Conservation (phyloP, 1,284 basidiomycete genomes). For the Acaromyces ingoldii region DNA sequence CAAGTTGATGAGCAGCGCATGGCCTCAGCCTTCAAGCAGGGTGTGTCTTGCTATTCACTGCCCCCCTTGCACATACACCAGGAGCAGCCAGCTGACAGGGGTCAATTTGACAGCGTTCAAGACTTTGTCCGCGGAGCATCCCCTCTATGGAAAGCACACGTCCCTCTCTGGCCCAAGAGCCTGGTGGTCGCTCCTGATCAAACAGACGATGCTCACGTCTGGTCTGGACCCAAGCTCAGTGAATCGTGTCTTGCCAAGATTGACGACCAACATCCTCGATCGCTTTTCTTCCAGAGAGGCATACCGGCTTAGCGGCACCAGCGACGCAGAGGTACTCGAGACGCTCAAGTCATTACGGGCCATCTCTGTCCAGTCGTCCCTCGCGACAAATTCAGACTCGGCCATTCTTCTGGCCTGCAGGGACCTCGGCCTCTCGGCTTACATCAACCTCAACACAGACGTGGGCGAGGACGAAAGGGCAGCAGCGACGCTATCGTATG, state of each 20-base stretch:
- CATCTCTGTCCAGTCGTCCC: neutral
- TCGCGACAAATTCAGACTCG: slow-evolving; percentile 2
- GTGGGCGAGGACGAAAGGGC: neutral
- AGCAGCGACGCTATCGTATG: neutral
- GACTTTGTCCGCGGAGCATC: neutral
- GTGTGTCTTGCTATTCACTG: neutral
- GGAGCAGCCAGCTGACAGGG: too few relatives aligned
- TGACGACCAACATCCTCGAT: neutral
- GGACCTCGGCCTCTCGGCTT: neutral
- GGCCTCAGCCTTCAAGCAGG: neutral
- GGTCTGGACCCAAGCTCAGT: too few relatives aligned
- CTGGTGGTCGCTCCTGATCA: slow-evolving; percentile 6
- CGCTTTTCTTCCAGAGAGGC: slow-evolving; percentile 1
- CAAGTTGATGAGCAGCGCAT: neutral
- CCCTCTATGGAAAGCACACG: neutral
- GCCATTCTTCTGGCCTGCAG: neutral
- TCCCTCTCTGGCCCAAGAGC: neutral
- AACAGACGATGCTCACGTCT: neutral
- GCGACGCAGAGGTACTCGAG: neutral
- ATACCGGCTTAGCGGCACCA: neutral
- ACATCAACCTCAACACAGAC: neutral
- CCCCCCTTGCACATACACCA: neutral
- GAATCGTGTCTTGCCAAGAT: neutral
- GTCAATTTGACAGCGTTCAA: too few relatives aligned
- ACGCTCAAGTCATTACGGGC: neutral